Evolutionary conservation across 257 asterid genomes (phyloP).

Genomic region (Leptodermis oblonga): DNA sequence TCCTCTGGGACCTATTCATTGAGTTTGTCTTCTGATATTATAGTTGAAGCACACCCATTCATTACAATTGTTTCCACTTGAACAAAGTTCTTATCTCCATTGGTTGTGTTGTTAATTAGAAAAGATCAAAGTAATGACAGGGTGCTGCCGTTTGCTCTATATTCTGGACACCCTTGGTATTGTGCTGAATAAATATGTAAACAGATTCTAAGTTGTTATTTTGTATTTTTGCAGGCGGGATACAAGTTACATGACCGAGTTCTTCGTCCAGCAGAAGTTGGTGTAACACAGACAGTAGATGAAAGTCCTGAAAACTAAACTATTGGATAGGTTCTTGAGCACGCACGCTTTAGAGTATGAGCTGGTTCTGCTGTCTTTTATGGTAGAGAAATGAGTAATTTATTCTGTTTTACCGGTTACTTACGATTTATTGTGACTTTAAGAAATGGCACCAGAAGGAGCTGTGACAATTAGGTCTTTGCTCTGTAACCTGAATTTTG

Average conservation of each 20-base stretch:
- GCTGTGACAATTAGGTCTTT: not conserved
- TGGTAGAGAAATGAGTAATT: not conserved
- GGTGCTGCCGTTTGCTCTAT: not conserved
- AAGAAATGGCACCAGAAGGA: constrained; percentile 3
- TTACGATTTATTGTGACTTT: not conserved
- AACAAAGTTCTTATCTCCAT: not conserved
- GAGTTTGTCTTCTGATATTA: not conserved
- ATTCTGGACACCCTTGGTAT: not conserved
- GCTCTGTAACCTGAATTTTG: constrained; percentile 10
- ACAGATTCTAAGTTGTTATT: not conserved
- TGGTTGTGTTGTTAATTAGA: not conserved
- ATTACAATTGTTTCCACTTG: not conserved
- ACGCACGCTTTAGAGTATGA: constrained; percentile 2
- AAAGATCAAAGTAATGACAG: not conserved
- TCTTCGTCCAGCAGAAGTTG: constrained; percentile 90
- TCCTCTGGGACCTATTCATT: not conserved
- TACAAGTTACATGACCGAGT: constrained; percentile 69
- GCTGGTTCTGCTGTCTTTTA: not conserved
- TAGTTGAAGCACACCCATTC: not conserved
- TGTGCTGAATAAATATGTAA: not conserved
- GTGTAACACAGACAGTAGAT: constrained; percentile 53
- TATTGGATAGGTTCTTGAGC: constrained; percentile 5
- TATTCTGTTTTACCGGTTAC: not conserved
- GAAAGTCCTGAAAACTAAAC: constrained; percentile 25
- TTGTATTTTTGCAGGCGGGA: constrained; percentile 46